Conservation (phyloP, 306 rosid genomes). For the Lathyrus aphaca region DNA sequence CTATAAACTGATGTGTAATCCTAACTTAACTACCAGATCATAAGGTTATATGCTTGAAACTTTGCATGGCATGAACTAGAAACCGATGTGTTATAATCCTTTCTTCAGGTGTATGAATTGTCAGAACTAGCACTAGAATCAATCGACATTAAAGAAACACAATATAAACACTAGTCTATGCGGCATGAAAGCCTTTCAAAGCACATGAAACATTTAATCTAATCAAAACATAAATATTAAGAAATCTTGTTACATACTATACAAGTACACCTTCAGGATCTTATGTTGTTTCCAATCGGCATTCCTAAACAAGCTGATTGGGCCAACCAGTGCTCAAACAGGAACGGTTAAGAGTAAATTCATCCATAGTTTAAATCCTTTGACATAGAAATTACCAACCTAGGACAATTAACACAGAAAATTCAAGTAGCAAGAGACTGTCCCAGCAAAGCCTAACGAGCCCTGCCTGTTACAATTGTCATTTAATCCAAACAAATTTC, state of each 20-base stretch:
- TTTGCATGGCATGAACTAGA: no score
- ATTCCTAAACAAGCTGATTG: conserved; percentile 13
- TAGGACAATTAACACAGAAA: conserved; percentile 11
- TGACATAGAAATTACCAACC: conserved; percentile 25
- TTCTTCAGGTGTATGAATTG: neutral
- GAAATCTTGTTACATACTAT: conserved; percentile 13
- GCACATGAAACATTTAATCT: conserved; percentile 3
- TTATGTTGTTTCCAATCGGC: conserved; percentile 13
- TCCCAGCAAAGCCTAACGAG: conserved; percentile 27
- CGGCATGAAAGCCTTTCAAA: neutral
- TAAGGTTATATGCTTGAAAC: neutral
- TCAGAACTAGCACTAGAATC: neutral
- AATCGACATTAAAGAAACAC: neutral
- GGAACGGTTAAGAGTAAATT: conserved; percentile 21
- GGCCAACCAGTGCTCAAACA: conserved; percentile 1
- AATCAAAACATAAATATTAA: conserved; percentile 14
- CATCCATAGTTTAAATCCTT: neutral
- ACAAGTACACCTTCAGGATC: conserved; percentile 6
- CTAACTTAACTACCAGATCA: neutral
- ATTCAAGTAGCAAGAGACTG: conserved; percentile 6
- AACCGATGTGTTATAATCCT: no score
- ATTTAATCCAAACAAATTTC: conserved; percentile 10
- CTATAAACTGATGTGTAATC: neutral
- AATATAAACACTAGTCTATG: neutral
- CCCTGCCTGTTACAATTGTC: conserved; percentile 31